phyloP scores from a whole-genome alignment of 108 stramenopile species.

The Skeletonema potamos region DNA sequence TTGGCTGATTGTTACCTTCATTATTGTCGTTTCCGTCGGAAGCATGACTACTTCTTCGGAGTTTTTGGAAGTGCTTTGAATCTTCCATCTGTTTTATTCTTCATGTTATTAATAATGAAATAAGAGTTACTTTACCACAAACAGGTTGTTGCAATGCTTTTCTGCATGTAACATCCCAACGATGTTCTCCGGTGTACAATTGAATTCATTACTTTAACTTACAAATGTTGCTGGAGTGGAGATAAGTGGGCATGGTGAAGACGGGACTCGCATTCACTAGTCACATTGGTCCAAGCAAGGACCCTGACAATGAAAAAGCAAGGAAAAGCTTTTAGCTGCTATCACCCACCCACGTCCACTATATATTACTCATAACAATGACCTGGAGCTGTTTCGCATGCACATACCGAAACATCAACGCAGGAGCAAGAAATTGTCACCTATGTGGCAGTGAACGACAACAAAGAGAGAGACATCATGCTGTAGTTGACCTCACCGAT shows the following conservation, averaged over 20 bases:
- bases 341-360: not conserved
- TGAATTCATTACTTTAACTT: too few relatives aligned
- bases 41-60: not conserved
- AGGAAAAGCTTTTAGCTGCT: not conserved
- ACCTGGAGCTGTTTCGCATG: constrained; percentile 27
- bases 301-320: not conserved
- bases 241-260: too few relatives aligned
- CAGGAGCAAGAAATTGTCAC: constrained; percentile 9
- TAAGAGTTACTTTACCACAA: not conserved
- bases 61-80: not conserved
- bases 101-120: not conserved
- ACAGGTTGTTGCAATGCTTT: not conserved
- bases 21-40: not conserved
- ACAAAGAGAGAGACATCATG: not conserved
- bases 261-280: too few relatives aligned
- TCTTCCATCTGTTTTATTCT: not conserved
- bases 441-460: constrained; percentile 7
- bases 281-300: too few relatives aligned
- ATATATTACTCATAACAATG: not conserved
- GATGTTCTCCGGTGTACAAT: too few relatives aligned
- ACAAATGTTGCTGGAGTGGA: too few relatives aligned
- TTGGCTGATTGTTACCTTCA: not conserved
- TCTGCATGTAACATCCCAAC: too few relatives aligned
- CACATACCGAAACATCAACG: constrained; percentile 32
- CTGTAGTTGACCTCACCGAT: constrained; percentile 15